Evolutionary conservation across 1,284 basidiomycete species (phyloP), one percentile per base, ranked within the genome.

Genomic region (Gastroboletus turbinatus): DNA sequence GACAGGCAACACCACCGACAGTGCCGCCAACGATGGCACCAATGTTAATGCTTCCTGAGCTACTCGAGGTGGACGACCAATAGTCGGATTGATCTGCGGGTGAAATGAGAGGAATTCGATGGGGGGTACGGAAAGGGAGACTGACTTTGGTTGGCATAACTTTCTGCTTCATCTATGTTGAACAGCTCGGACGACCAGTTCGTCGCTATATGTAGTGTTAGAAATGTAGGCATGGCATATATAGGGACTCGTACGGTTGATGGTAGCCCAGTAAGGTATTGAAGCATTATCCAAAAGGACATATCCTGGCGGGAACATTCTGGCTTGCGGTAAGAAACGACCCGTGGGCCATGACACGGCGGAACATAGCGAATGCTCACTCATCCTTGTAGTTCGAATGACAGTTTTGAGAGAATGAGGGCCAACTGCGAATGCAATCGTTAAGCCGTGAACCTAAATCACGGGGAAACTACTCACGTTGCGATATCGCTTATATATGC

Each of bases 251-350:
- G 21, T 54, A 68, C 69, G 68, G 32, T 70, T 8, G 9, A 25
- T 58, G 7, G 44, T 57, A 30, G 69, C 65, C 69, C 69, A 68
- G 40, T 59, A 60, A 33, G 67, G 67, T 44, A 68, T 72, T 1
- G 69, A 64, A 27, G 19, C 21, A 29, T 60, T 56, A 5, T 35
- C 33, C 11, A 14, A 30, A 29, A 68, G 52, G 13, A 62, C 53
- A 35, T 57, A 68, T 14, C 59, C 57, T 5, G 45, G 43, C 7
- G 67, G 67, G 39, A 72, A 68, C 4, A 52, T 17, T 35, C 67
- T 68, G 29, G 7, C 29, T 23, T 3, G 6, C 0, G 7, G 11
- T 66, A 23, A 57, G 39, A 42, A 39, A 25, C 3, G 4, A 21
- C 39, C 5, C 36, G 17, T 38, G 36, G 14, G 4, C 14, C 14